Evolutionary conservation across 495 filamentous ascomycete genomes (phyloP), one percentile per base, ranked within the genome.

Genomic region (Symbiotaphrina buchneri): DNA sequence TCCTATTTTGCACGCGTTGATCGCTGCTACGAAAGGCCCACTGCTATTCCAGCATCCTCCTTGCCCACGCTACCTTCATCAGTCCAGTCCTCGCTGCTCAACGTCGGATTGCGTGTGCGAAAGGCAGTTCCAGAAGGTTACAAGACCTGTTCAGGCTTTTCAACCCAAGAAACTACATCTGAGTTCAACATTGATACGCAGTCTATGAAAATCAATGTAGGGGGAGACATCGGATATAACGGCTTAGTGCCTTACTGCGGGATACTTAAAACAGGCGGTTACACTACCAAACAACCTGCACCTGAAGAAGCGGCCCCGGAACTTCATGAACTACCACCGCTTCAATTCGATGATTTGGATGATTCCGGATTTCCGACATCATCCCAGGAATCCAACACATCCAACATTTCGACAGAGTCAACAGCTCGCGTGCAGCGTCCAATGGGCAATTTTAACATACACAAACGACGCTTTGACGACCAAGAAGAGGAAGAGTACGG

Each of bases 121-220:
- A 93, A 95, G 51, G 72, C 74, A 6, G 71, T 95, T 3, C 76
- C 79, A 0, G 82, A 92, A 35, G 85, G 85, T 31, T 91, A 92
- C 56, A 90, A 85, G 54, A 85, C 77, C 8, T 62, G 65, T 38
- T 43, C 56, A n/a, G n/a, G n/a, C n/a, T n/a, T n/a, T n/a, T n/a
- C n/a, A n/a, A n/a, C n/a, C n/a, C n/a, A n/a, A n/a, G n/a, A n/a
- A n/a, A n/a, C n/a, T n/a, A n/a, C n/a, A n/a, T n/a, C n/a, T n/a
- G n/a, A n/a, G n/a, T n/a, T n/a, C n/a, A n/a, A n/a, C n/a, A n/a
- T n/a, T n/a, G n/a, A n/a, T n/a, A n/a, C n/a, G n/a, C n/a, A n/a
- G n/a, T n/a, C 28, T 16, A 2, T 30, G 28, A 2, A 30, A 1
- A 30, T 16, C 1, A 30, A 14, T 15, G 27, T 30, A n/a, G n/a